Evolutionary conservation across 1,284 basidiomycete genomes (phyloP).

Genomic region (Cutaneotrichosporon curvatum): DNA sequence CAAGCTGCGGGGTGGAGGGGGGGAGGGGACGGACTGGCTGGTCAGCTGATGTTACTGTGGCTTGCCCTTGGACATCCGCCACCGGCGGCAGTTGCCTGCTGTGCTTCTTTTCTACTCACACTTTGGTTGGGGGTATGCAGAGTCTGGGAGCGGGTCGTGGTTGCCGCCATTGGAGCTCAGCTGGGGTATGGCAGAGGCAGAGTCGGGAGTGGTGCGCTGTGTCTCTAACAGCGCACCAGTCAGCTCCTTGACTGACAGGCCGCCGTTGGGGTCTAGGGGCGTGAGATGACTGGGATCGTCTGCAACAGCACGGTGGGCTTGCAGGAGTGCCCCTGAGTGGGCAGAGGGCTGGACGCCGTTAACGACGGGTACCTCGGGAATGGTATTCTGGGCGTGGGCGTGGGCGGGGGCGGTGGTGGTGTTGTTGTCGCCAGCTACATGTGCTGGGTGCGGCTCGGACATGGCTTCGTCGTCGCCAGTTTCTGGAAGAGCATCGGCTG

Average conservation of each 20-base stretch:
- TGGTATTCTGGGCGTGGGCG: not conserved
- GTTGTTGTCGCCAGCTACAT: too few species aligned
- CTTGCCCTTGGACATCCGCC: not conserved
- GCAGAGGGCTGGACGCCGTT: not conserved
- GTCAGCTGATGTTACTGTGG: not conserved
- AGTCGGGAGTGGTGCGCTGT: constrained; percentile 8
- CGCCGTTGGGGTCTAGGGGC: not conserved
- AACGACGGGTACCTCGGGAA: not conserved
- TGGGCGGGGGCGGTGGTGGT: too few species aligned
- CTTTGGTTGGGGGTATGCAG: constrained; percentile 34
- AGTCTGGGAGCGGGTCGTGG: constrained; percentile 17
- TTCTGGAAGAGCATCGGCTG: constrained; percentile 12
- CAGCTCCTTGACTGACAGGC: constrained; percentile 13
- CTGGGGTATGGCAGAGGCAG: not conserved
- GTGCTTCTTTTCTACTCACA: constrained; percentile 16
- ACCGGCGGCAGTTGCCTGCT: too few species aligned
- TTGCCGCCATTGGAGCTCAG: constrained; percentile 2
- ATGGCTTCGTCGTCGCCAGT: constrained; percentile 24
- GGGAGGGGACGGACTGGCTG: constrained; percentile 36
- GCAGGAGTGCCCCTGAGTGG: constrained; percentile 4
- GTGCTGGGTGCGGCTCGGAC: constrained; percentile 7
- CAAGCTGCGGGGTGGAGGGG: constrained; percentile 22
- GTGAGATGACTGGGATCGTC: constrained; percentile 3
- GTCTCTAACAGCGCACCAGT: constrained; percentile 5
- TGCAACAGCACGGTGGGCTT: constrained; percentile 10